A percentile compares a stretch with the other conserved stretches of the same genome.
Conservation (phyloP, 805 yeast species). For the Ogataea kodamae region DNA sequence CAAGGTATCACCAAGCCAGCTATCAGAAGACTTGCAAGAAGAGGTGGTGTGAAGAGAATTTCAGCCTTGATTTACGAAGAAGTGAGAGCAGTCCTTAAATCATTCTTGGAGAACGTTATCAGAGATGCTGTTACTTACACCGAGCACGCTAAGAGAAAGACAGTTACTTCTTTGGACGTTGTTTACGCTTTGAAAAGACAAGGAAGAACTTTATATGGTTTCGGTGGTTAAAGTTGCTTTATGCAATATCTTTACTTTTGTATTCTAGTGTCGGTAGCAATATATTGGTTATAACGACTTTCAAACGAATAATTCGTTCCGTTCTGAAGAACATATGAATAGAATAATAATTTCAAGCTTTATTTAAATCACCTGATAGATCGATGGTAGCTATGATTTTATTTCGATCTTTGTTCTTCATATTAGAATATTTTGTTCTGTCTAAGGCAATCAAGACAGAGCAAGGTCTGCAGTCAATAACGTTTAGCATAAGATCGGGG, state of each 20-base stretch:
- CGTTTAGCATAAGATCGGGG: conserved; percentile 7
- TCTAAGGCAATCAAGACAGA: neutral
- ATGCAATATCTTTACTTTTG: conserved; percentile 15
- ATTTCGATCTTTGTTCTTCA: neutral
- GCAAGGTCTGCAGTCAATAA: conserved; percentile 5
- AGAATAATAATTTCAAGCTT: neutral
- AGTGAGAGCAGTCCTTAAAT: conserved; percentile 94
- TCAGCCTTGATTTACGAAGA: conserved; percentile 98
- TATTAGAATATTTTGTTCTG: conserved; percentile 9
- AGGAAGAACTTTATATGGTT: conserved; percentile 99
- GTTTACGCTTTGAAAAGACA: conserved; percentile 99
- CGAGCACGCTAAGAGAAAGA: conserved; percentile 99
- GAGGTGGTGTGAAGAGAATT: conserved; percentile 99
- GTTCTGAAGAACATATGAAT: conserved; percentile 9
- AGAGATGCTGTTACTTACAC: conserved; percentile 99
- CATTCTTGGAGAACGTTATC: conserved; percentile 94
- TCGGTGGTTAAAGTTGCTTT: conserved; percentile 79
- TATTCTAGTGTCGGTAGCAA: conserved; percentile 22
- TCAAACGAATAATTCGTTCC: conserved; percentile 8
- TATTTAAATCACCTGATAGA: neutral
- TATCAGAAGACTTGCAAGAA: conserved; percentile 99
- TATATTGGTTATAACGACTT: conserved; percentile 12
- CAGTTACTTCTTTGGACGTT: conserved; percentile 97
- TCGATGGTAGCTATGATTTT: neutral
- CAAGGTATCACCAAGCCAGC: conserved; percentile 99